Evolutionary conservation across 345 rosid genomes (phyloP).

Genomic region (Salix arbutifolia): DNA sequence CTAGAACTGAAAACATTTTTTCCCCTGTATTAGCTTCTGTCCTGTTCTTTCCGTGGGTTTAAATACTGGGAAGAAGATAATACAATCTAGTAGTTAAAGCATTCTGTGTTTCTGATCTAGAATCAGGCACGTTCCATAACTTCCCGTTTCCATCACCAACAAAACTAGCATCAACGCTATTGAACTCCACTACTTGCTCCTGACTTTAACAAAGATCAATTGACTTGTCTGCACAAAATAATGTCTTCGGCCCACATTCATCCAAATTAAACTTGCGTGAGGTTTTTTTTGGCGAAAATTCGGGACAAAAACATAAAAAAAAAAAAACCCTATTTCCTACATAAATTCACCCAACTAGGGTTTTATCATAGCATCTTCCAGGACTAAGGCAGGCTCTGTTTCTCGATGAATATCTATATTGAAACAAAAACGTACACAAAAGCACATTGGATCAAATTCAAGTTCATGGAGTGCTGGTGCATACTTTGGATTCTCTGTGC

Average conservation of each 20-base stretch:
- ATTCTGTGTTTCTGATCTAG: constrained; percentile 28
- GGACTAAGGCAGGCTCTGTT: too few relatives aligned
- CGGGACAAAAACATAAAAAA: constrained; percentile 27
- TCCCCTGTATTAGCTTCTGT: background rate
- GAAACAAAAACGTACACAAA: too few relatives aligned
- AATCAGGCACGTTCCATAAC: constrained; percentile 60
- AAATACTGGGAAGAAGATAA: background rate
- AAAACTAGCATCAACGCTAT: constrained; percentile 67
- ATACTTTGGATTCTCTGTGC: too few relatives aligned
- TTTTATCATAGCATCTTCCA: too few relatives aligned
- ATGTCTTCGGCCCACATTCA: constrained; percentile 59
- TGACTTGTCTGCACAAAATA: constrained; percentile 67
- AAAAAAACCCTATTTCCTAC: too few relatives aligned
- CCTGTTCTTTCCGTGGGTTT: background rate
- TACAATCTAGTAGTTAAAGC: background rate
- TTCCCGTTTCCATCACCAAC: constrained; percentile 47
- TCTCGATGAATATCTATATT: too few relatives aligned
- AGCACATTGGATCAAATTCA: too few relatives aligned
- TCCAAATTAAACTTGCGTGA: constrained; percentile 54
- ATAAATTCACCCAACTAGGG: too few relatives aligned
- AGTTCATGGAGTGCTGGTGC: too few relatives aligned
- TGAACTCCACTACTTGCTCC: constrained; percentile 62
- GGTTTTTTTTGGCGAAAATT: constrained; percentile 28
- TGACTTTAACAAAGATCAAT: constrained; percentile 51
- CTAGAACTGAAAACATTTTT: too few relatives aligned